Base-by-base conservation (phyloP, 164 flowering plant genomes). In the Annona squamosa region DNA sequence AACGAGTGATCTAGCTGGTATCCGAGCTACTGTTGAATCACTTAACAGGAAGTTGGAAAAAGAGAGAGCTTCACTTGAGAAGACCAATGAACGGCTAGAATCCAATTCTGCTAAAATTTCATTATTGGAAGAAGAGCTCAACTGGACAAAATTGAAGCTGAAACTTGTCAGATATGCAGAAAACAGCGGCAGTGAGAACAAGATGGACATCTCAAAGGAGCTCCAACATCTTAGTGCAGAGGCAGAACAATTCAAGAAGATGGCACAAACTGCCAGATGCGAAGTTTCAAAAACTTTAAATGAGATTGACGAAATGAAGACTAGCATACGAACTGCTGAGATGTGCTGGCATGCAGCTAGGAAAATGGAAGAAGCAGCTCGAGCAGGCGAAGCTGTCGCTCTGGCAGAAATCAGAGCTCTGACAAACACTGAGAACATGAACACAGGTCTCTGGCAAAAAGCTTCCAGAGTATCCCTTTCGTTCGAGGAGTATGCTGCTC, bases 281-380 rank as follows among this genome's bases (percentile, higher is more conserved):
- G 93, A 89, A 78, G 90, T 89, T 59, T 63, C 75, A 45, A 85
- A 79, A 78, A 84, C 90, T 44, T 81, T 84, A 74, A 73, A 87
- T 42, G 97, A 92, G 82, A 89, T 92, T 46, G 96, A 87, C 73
- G 86, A 86, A 69, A 90, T 87, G 5, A 89, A 82, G 73, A 56
- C 77, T 26, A 83, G 81, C 77, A 89, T 90, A 63, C 86, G 79
- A 74, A 90, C 92, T 3, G 91, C 91, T 16, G 98, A 93, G 81
- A 87, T 87, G 61, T 81, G 93, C 74, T 79, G 90, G 80, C 71
- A 86, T 78, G 97, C 98, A 44, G 98, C 97, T 45, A 86, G 78
- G 73, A 92, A 87, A 79, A 90, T 91, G 97, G 88, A 88, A 79
- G 90, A 92, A 77, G 97, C 97, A 7, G 92, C 99, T 47, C 87